Evolutionary conservation across 768 basidiomycete genomes (phyloP), one percentile per base, ranked within the genome.

Genomic region (Astraeus odoratus): DNA sequence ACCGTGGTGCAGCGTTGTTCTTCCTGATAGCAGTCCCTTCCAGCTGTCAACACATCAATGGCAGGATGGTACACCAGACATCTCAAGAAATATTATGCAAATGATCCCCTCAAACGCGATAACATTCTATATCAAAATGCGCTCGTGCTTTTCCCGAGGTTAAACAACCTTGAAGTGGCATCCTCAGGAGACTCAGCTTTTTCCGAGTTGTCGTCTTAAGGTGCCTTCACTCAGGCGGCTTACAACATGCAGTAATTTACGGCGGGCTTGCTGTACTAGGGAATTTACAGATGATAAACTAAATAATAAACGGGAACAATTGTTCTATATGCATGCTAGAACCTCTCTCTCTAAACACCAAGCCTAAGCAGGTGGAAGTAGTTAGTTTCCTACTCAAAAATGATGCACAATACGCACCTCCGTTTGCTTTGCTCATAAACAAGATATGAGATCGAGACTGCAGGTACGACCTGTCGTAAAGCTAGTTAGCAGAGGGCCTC

Each of bases 401-500:
- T 26, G 25, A 30, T 25, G 34, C 27, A 23, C 12, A 5, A 35
- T 18, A 64, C 78, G 51, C 44, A 84, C 89, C 72, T 83, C 62
- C 83, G 76, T 70, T 89, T 92, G 56, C 76, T 81, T 55, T 86
- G 80, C 61, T 92, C 89, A 65, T 92, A 92, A 51, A 96, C 94
- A 31, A 96, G 81, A 67, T 96, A 96, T 49, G 91, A 91, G 67
- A 98, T 97, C 7, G 93, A 95, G 34, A 98, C 95, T 4, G 93
- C 85, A 41, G 95, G 95, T 36, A 96, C 83, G 47, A 98, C 95
- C 87, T 90, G 54, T 26, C 36, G 40, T 54, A 16, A 42, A 20
- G 46, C 47, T 26, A 52, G 46, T 16, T 13, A 34, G 7, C 31
- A 45, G 36, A 12, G 3, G 12, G 8, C 3, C 33, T 41, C 41